Conservation (phyloP, 2,329 filamentous ascomycete species). For the Dactylellina sp. region DNA sequence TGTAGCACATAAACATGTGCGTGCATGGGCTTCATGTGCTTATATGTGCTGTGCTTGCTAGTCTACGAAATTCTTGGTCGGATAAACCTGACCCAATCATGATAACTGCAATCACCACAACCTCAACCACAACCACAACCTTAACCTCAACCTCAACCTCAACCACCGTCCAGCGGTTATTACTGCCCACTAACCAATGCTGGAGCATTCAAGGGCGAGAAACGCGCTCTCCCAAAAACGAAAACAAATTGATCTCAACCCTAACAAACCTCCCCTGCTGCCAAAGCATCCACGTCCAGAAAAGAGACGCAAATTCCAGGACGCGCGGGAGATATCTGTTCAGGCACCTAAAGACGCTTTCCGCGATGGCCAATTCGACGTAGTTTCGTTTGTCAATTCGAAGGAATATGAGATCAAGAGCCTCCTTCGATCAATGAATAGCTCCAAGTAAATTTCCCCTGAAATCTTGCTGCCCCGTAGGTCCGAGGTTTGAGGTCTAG, state of each 20-base stretch:
- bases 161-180: not conserved
- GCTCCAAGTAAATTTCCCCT: conserved; percentile 35
- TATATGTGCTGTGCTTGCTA: no score
- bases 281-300: conserved; percentile 11
- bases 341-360: conserved; percentile 64
- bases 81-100: not conserved
- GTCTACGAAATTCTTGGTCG: no score
- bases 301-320: conserved; percentile 65
- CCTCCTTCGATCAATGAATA: conserved; percentile 47
- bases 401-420: conserved; percentile 86
- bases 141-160: not conserved
- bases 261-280: not conserved
- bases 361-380: conserved; percentile 81
- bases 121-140: not conserved
- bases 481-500: no score
- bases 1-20: not conserved
- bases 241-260: conserved; percentile 21
- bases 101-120: not conserved
- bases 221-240: conserved; percentile 16
- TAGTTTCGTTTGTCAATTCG: conserved; percentile 84
- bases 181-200: not conserved
- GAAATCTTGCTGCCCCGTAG: not conserved
- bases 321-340: conserved; percentile 66
- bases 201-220: not conserved
- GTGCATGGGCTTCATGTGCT: not conserved